Percentiles rank a stretch among this genome's conserved stretches.
Conservation (phyloP, 805 yeast genomes). For the Schizosaccharomyces japonicus region DNA sequence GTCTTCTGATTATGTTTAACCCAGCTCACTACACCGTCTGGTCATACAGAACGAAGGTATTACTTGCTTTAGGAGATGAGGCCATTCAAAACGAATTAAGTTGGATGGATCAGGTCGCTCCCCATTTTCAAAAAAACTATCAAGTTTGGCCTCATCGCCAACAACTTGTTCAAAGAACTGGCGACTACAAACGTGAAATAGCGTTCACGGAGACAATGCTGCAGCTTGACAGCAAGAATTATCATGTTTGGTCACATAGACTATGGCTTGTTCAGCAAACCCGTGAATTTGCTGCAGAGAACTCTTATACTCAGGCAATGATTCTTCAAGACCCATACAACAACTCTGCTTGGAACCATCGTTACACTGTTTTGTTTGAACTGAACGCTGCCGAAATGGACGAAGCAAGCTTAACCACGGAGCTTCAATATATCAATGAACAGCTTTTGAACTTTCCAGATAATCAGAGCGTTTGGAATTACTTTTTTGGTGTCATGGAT, state of each 20-base stretch:
- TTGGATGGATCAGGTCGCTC: slow-evolving; percentile 58
- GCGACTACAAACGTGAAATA: slow-evolving; percentile 29
- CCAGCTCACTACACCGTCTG: slow-evolving; percentile 88
- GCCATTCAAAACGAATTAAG: slow-evolving; percentile 32
- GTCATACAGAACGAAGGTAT: slow-evolving; percentile 21
- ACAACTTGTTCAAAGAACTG: slow-evolving; percentile 9
- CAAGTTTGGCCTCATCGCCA: slow-evolving; percentile 89
- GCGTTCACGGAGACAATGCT: slow-evolving; percentile 46
- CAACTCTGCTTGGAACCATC: slow-evolving; percentile 83
- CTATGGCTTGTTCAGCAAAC: slow-evolving; percentile 56
- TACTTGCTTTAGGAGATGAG: slow-evolving; percentile 14
- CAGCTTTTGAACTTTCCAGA: slow-evolving; percentile 42
- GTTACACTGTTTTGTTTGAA: slow-evolving; percentile 31
- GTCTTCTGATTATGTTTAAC: slow-evolving; percentile 34
- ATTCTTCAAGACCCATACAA: slow-evolving; percentile 49
- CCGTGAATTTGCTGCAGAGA: slow-evolving; percentile 27
- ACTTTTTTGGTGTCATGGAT: slow-evolving; percentile 27
- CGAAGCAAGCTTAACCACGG: not conserved
- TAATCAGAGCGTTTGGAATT: slow-evolving; percentile 72
- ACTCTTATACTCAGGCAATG: slow-evolving; percentile 25
- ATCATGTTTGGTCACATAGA: slow-evolving; percentile 87
- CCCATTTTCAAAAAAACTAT: slow-evolving; percentile 67
- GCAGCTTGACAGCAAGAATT: slow-evolving; percentile 63
- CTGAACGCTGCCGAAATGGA: not conserved
- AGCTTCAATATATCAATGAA: slow-evolving; percentile 17